Evolutionary conservation across 2,329 filamentous ascomycete species (phyloP).

Genomic region (Cladophialophora exuberans): DNA sequence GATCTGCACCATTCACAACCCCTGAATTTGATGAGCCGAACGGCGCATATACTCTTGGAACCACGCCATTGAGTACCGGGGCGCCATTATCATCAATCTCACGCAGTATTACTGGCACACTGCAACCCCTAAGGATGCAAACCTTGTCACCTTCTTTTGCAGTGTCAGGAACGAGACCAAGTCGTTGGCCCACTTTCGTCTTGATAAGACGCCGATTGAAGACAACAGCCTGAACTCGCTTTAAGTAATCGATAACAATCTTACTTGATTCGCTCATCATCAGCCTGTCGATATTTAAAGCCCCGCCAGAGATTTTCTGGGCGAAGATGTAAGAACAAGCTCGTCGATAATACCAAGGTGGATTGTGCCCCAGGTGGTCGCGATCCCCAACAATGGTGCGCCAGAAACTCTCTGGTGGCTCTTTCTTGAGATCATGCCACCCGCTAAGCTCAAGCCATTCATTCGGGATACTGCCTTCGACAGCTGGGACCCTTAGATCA

Average conservation of each 20-base stretch:
- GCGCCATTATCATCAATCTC: not conserved
- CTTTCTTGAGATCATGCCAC: conserved; percentile 14
- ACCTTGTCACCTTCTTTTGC: conserved; percentile 36
- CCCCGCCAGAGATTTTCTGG: conserved; percentile 8
- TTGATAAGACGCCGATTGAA: conserved; percentile 15
- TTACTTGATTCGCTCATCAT: conserved; percentile 9
- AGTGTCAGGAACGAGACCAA: conserved; percentile 9
- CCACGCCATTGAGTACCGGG: not conserved
- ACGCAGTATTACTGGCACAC: conserved; percentile 41
- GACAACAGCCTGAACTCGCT: conserved; percentile 10
- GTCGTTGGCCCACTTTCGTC: not conserved
- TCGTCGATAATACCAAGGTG: conserved; percentile 10
- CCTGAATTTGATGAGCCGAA: not conserved
- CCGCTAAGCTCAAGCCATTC: conserved; percentile 20
- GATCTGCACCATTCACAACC: not conserved
- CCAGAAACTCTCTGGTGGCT: conserved; percentile 24
- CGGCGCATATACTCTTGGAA: not conserved
- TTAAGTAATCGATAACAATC: conserved; percentile 5
- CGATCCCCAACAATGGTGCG: conserved; percentile 24
- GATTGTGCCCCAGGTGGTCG: conserved; percentile 17
- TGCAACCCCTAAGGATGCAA: conserved; percentile 41
- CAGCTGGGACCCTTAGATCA: not conserved
- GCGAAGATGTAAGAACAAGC: conserved; percentile 18
- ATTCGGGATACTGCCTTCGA: conserved; percentile 19
- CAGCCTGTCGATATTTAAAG: conserved; percentile 13